Percentiles rank a stretch among this genome's conserved stretches.
These are phyloP conservation scores for Apiospora aurea DNA, from an alignment of 2,329 filamentous ascomycete species.

Conservation along the genomic window DNA sequence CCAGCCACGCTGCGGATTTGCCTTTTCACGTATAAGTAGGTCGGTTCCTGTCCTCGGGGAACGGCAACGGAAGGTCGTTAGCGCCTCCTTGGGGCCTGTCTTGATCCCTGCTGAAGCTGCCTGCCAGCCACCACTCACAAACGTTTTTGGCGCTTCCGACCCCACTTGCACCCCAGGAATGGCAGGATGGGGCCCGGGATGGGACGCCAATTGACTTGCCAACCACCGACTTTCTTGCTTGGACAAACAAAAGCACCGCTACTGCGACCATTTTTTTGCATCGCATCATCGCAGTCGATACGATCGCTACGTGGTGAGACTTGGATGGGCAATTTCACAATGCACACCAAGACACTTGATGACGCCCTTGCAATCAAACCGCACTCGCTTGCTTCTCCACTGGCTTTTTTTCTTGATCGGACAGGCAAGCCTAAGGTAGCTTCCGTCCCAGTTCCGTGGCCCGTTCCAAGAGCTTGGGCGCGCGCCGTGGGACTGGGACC, in stretches of 20 bases:
- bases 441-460: constrained; percentile 6
- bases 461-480: constrained; percentile 7
- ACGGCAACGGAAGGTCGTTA: not conserved
- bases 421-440: not conserved
- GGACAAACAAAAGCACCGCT: not conserved
- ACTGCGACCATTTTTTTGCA: not conserved
- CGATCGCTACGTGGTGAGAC: constrained; percentile 15
- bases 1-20: not conserved
- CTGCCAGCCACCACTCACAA: constrained; percentile 3
- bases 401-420: not conserved
- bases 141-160: not conserved
- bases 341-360: constrained; percentile 5
- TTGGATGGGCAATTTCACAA: constrained; percentile 2
- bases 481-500: not conserved
- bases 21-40: not conserved
- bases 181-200: not conserved
- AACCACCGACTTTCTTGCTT: constrained; percentile 18
- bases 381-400: not conserved
- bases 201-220: constrained; percentile 11
- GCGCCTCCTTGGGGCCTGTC: not conserved
- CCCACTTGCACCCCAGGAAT: not conserved
- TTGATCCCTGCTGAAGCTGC: not conserved
- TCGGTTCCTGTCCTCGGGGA: not conserved
- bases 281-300: constrained; percentile 8
- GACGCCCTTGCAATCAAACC: not conserved